Evolutionary conservation across 768 basidiomycete genomes (phyloP), one percentile per base, ranked within the genome.

Genomic region (Melanogaster broomeanus): DNA sequence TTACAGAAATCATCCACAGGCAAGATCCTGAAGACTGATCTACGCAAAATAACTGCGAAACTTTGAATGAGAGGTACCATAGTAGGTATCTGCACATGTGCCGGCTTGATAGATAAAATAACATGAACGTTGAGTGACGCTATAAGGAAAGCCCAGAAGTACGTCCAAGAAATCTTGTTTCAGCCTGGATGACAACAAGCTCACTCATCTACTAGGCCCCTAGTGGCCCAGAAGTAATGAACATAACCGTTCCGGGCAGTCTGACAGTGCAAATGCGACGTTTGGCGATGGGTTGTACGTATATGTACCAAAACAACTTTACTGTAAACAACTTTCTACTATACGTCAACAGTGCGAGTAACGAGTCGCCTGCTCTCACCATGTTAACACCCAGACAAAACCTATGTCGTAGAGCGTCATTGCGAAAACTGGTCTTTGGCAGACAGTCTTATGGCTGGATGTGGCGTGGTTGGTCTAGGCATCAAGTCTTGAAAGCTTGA

Each of bases 1-100:
- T 42, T 27, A 11, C 60, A 92, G 89, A 92, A 92, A 85, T 91
- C 89, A 12, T 88, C 87, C 4, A 93, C 90, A 0, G 90, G 91
- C 16, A 93, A 93, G 71, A 91, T 93, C 49, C 72, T 88, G 61
- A 92, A 93, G 74, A 81, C 81, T 10, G 78, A 83, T 55, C n/a
- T n/a, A 61, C 79, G 91, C 16, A 85, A 83, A 65, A 69, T 78
- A 38, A 83, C 81, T 21, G 85, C 87, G 10, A 92, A 90, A 66
- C 65, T 92, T 34, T 91, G 71, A n/a, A n/a, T n/a, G n/a, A n/a
- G n/a, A n/a, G n/a, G n/a, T n/a, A n/a, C n/a, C n/a, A n/a, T n/a
- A n/a, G n/a, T n/a, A n/a, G n/a, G n/a, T n/a, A n/a, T n/a, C n/a
- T n/a, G n/a, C n/a, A n/a, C 43, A 42, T 57, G 50, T 45, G 45